Conservation (phyloP, 495 filamentous ascomycete species). For the Aspergillus mulundensis region DNA sequence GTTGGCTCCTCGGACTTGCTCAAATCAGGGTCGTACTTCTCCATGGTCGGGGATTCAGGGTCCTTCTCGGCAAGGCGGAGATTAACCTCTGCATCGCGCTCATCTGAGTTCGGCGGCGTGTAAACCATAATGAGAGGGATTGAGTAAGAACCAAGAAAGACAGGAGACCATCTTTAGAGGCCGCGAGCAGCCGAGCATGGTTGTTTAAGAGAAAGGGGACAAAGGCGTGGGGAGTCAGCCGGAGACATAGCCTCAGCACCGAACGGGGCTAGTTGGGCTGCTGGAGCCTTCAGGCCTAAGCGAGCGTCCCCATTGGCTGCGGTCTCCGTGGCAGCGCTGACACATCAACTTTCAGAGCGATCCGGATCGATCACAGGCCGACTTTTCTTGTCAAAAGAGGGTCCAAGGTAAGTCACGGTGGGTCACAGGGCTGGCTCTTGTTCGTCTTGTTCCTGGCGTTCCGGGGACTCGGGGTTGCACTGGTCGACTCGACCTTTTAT, state of each 20-base stretch:
- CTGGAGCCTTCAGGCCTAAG: neutral
- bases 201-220: slow-evolving; percentile 4
- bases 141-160: neutral
- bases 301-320: neutral
- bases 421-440: neutral
- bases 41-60: neutral
- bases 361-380: neutral
- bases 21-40: neutral
- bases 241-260: neutral
- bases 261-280: neutral
- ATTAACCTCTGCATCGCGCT: slow-evolving; percentile 6
- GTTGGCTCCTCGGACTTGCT: neutral
- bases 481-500: neutral
- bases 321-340: neutral
- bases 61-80: neutral
- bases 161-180: neutral
- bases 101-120: neutral
- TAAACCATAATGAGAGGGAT: neutral
- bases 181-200: slow-evolving; percentile 2
- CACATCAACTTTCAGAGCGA: slow-evolving; percentile 1
- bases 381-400: neutral
- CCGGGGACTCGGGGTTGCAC: neutral
- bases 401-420: neutral
- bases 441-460: neutral
- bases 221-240: neutral